Conservation (phyloP, 768 basidiomycete genomes). For the Rhizopogon vulgaris region DNA sequence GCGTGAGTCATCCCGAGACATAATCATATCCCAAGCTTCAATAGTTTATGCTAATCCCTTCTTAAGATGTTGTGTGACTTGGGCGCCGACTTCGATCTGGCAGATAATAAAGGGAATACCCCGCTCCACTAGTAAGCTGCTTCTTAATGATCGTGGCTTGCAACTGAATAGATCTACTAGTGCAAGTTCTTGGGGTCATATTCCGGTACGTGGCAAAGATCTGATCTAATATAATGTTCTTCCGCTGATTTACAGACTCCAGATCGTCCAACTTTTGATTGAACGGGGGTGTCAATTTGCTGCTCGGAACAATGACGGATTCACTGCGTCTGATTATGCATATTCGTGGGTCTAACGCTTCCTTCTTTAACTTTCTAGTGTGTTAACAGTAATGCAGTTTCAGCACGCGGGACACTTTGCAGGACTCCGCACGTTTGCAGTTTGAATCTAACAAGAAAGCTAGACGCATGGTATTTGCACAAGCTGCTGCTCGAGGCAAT, state of each 20-base stretch:
- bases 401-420: constrained; percentile 69
- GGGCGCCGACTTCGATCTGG: constrained; percentile 82
- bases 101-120: constrained; percentile 90
- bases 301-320: constrained; percentile 85
- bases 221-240: constrained; percentile 1
- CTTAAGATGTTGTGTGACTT: constrained; percentile 84
- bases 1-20: constrained; percentile 43
- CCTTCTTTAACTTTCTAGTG: background rate
- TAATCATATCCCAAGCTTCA: constrained; percentile 4
- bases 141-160: constrained; percentile 1
- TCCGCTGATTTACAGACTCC: constrained; percentile 10
- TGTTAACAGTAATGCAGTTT: constrained; percentile 36
- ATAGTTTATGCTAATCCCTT: constrained; percentile 11
- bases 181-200: constrained; percentile 84
- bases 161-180: constrained; percentile 31
- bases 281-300: constrained; percentile 83
- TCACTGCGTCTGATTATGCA: constrained; percentile 89
- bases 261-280: constrained; percentile 83
- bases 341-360: constrained; percentile 34
- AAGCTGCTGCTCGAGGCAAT: constrained; percentile 60
- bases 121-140: constrained; percentile 82
- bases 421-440: constrained; percentile 74
- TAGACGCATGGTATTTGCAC: constrained; percentile 64
- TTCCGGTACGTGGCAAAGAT: constrained; percentile 47
- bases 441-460: constrained; percentile 77